Conservation (phyloP, 306 rosid species). For the Arachis stenosperma region DNA sequence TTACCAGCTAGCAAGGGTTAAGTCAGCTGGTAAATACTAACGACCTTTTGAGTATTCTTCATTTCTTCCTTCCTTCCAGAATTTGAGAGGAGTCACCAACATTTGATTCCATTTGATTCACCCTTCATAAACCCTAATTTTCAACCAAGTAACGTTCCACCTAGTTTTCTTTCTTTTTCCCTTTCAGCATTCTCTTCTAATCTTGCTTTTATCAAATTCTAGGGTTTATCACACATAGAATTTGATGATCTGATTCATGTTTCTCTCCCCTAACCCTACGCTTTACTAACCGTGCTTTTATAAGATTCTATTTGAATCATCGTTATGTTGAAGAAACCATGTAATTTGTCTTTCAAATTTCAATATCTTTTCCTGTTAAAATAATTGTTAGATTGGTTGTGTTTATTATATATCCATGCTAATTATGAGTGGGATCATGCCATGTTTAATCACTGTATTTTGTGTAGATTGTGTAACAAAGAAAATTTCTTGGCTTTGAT, state of each 20-base stretch:
- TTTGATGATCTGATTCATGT: conserved; percentile 3
- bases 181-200: too few relatives aligned
- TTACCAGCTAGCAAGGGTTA: too few relatives aligned
- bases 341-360: conserved; percentile 6
- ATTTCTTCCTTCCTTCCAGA: neutral
- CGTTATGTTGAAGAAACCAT: conserved; percentile 5
- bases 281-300: neutral
- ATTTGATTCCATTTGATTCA: too few relatives aligned
- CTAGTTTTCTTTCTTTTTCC: too few relatives aligned
- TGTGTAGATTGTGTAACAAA: neutral
- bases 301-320: neutral
- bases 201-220: too few relatives aligned
- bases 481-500: neutral
- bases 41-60: too few relatives aligned
- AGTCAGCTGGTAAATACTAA: too few relatives aligned
- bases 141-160: too few relatives aligned
- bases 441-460: conserved; percentile 6
- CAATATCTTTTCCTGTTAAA: neutral
- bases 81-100: too few relatives aligned
- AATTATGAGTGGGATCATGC: neutral
- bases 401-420: neutral
- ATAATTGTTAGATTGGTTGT: too few relatives aligned
- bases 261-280: too few relatives aligned
- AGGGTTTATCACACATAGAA: neutral
- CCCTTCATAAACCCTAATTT: too few relatives aligned